Base-by-base conservation (phyloP, 768 basidiomycete species). In the Serendipita sp. region DNA sequence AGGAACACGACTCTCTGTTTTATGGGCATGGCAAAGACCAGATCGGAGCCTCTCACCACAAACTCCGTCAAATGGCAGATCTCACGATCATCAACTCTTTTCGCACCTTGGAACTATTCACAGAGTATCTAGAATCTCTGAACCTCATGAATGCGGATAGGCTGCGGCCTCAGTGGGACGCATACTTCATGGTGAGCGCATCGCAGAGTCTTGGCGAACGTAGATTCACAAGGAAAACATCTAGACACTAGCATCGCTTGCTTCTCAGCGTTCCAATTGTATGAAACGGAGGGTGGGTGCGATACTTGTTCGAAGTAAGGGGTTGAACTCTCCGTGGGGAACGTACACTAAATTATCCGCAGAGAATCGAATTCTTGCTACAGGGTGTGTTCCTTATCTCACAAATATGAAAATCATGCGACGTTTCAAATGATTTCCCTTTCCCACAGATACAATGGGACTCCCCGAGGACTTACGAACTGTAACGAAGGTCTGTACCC, bases 251-350 rank as follows among this genome's bases (percentile, higher is more conserved):
- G 94, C 95, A 13, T 86, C 87, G 16, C 80, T 97, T 44, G 93
- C 93, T 15, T 91, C 93, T 13, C 84, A 82, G 66, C 79, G 91
- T 38, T 93, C 91, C 3, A 96, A 96, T 71, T 96, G 94, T 72
- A 96, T 97, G 93, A 96, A 97, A 73, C 82, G 94, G 5, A 82
- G 96, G 2, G 96, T 99, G 0, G 96, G 96, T 5, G 94, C 94
- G 0, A 84, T 99, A 18, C 77, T 99, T 34, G 94, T 97, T 35
- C 83, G 90, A 0, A 85, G 76, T 51, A 75, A 76, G 44, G 70
- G 77, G 18, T 76, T 80, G 62, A 68, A 78, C 58, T 10, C 23
- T 35, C 3, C 16, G 11, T 74, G 73, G 16, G 78, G 77, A 4
- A 77, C 77, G 15, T 73, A 8, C n/a, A 23, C 38, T 10, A 64